phyloP scores from a whole-genome alignment of 75 land plant species.

The Ceratopteris richardii region DNA sequence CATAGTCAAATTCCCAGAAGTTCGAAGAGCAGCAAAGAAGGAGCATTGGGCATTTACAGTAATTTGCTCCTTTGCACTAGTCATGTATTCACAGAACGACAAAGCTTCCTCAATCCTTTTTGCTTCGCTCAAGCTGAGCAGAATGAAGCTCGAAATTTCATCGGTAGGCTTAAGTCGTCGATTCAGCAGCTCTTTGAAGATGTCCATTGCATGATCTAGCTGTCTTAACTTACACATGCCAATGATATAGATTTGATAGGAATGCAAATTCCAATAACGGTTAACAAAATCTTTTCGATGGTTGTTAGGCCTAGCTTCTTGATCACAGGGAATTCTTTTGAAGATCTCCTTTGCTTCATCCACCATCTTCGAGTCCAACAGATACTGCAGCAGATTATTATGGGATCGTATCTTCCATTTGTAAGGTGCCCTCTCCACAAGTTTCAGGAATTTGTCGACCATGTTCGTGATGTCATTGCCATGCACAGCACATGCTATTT shows the following conservation, averaged over 20 bases:
- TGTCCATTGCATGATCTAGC: not conserved
- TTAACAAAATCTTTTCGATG: not conserved
- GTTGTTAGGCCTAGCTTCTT: not conserved
- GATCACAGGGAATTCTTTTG: not conserved
- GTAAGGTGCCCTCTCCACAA: not conserved
- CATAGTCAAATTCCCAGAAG: not conserved
- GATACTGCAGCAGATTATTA: not conserved
- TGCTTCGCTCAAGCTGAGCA: conserved; percentile 3
- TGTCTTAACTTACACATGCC: not conserved
- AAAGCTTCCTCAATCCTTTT: conserved; percentile 3
- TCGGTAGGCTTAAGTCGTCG: not conserved
- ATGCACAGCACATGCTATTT: conserved; percentile 7
- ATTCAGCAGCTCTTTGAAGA: not conserved
- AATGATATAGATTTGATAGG: not conserved
- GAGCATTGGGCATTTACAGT: not conserved
- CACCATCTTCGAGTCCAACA: not conserved
- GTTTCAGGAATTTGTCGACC: not conserved
- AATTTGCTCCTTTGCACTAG: not conserved
- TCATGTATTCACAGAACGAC: not conserved
- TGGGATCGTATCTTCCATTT: not conserved
- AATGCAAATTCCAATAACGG: not conserved
- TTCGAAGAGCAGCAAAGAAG: conserved; percentile 1
- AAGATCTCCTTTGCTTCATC: conserved; percentile 5
- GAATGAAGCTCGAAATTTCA: not conserved
- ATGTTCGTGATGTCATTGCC: not conserved